phyloP scores from a whole-genome alignment of 805 yeast species.

The Starmerella riodocensis region DNA sequence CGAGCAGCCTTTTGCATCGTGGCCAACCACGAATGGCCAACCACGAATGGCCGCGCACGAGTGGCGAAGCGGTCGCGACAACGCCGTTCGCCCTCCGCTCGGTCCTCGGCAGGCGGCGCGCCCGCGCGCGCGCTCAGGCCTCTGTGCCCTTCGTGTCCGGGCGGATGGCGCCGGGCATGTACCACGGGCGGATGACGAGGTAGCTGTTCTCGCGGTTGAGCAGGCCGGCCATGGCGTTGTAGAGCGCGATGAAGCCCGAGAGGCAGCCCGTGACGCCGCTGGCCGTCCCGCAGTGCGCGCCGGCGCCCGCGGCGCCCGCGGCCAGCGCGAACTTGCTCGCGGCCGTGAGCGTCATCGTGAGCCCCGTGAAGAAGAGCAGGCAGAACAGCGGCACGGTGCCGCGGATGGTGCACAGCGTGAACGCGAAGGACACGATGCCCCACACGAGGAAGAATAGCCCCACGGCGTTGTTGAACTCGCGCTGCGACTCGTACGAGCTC shows the following conservation, averaged over 20 bases:
- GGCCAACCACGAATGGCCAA: too few relatives aligned
- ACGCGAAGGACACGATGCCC: background rate
- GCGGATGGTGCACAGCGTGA: background rate
- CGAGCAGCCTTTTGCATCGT: too few relatives aligned
- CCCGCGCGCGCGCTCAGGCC: too few relatives aligned
- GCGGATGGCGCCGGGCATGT: background rate
- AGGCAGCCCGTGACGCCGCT: background rate
- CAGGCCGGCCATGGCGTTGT: background rate
- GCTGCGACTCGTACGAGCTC: constrained; percentile 33
- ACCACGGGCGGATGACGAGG: background rate
- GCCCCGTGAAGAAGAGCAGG: background rate
- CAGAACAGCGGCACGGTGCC: background rate
- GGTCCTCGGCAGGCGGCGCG: too few relatives aligned
- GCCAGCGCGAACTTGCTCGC: background rate
- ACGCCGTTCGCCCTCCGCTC: too few relatives aligned
- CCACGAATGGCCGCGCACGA: too few relatives aligned
- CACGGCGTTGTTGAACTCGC: constrained; percentile 1
- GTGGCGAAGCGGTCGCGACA: too few relatives aligned
- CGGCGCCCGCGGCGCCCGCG: background rate
- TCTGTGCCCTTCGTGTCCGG: background rate
- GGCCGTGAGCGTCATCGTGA: background rate
- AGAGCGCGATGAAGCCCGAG: background rate
- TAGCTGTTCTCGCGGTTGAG: background rate
- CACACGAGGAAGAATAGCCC: constrained; percentile 1
- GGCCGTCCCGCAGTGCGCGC: background rate